A percentile compares a stretch with the other conserved stretches of the same genome.
These are phyloP conservation scores for Cupressus sempervirens DNA, from an alignment of 75 land plant species.

Conservation along the genomic window DNA sequence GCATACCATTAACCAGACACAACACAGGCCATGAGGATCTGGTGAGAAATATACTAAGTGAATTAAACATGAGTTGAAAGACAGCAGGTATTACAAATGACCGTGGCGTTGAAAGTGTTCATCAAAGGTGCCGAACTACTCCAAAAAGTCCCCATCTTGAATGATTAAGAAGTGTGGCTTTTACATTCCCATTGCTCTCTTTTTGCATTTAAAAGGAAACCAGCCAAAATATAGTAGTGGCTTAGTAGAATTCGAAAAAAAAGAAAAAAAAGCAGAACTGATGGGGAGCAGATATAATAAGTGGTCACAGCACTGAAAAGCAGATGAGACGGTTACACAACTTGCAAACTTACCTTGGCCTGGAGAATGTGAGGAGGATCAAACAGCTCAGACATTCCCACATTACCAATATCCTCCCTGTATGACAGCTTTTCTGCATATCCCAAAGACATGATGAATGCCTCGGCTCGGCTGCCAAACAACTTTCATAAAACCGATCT, in stretches of 20 bases:
- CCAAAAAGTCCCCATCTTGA: neutral
- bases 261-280: neutral
- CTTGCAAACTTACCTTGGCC: slow-evolving; percentile 47
- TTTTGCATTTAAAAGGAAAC: neutral
- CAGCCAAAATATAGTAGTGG: neutral
- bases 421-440: slow-evolving; percentile 96
- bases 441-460: slow-evolving; percentile 67
- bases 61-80: neutral
- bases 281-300: neutral
- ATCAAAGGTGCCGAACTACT: neutral
- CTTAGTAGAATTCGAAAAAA: neutral
- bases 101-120: neutral
- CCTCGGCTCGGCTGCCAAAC: neutral
- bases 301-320: too few relatives aligned
- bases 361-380: slow-evolving; percentile 58
- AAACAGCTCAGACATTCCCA: slow-evolving; percentile 92
- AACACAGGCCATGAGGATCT: neutral
- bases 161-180: neutral
- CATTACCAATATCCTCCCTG: slow-evolving; percentile 89
- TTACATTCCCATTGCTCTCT: neutral
- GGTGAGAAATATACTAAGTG: neutral
- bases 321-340: neutral
- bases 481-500: neutral
- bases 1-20: neutral
- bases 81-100: neutral